A percentile compares a stretch with the other conserved stretches of the same genome.
Evolutionary conservation across 2,329 filamentous ascomycete genomes (phyloP).

Genomic region (Cladosporium sp.): DNA sequence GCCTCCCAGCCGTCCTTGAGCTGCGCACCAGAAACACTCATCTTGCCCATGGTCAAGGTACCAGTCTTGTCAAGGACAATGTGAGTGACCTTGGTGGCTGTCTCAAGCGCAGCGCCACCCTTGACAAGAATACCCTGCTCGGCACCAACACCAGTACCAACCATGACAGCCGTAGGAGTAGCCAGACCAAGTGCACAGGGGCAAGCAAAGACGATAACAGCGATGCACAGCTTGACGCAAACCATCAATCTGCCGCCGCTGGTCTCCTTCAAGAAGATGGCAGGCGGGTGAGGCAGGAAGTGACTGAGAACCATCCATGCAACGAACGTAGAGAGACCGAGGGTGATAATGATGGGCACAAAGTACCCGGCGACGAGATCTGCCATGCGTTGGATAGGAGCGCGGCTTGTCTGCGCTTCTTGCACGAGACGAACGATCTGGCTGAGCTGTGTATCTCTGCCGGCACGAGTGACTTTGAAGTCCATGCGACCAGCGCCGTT

Average conservation of each 20-base stretch:
- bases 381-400: conserved; percentile 89
- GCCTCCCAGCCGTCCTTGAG: conserved; percentile 66
- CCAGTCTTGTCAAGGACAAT: conserved; percentile 95
- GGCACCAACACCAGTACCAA: conserved; percentile 93
- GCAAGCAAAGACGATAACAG: conserved; percentile 96
- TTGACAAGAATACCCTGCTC: conserved; percentile 98
- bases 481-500: conserved; percentile 90
- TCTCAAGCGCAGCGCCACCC: conserved; percentile 87
- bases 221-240: conserved; percentile 94
- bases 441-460: conserved; percentile 91
- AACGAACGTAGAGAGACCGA: conserved; percentile 80
- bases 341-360: conserved; percentile 78
- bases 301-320: conserved; percentile 96
- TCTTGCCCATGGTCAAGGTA: conserved; percentile 89
- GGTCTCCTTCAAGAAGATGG: conserved; percentile 74
- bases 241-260: conserved; percentile 94
- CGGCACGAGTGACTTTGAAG: conserved; percentile 86
- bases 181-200: conserved; percentile 94
- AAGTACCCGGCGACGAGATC: conserved; percentile 92
- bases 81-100: conserved; percentile 81
- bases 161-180: conserved; percentile 97
- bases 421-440: conserved; percentile 99
- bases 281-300: conserved; percentile 73
- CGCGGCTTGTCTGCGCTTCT: conserved; percentile 88
- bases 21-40: conserved; percentile 76